Evolutionary conservation across 805 yeast genomes (phyloP), one percentile per base, ranked within the genome.

Genomic region (Candida sithepensis): DNA sequence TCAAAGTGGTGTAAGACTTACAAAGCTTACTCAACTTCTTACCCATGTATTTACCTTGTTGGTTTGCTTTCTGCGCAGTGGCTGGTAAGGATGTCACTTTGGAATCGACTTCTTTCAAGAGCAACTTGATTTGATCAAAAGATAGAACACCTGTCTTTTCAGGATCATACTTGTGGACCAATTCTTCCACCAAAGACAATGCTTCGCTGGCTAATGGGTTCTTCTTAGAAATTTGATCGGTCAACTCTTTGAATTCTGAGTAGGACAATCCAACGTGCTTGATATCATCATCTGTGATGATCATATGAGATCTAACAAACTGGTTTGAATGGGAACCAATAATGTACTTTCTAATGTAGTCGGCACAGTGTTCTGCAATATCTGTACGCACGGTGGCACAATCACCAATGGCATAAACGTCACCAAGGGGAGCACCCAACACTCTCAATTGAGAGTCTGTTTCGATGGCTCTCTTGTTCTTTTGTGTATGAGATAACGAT

Each of bases 401-500:
- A 62, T 83, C 89, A 42, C 89, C 89, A 56, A 83, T 79, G 3
- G 87, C 88, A 57, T 82, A 83, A 23, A 82, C 84, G 49, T 80
- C 85, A 48, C 85, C 86, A 36, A 71, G 58, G 26, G 85, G 85
- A 3, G 87, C 79, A 24, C 90, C 90, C 44, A 81, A 60, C 9
- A 84, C 85, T 52, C 89, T 73, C 54, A 84, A 65, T 53, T 84
- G 87, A n/a, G 84, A 70, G 61, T 84, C 90, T 0, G 89, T 84
- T 60, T 84, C 89, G 42, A 84, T 77, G n/a, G 89, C 90, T 55
- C 85, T 77, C 56, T 71, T 75, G 60, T 84, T 84, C 53, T 69
- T 70, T 65, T 84, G 89, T 26, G 66, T 60, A 1, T 65, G 70
- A 13, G 67, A 60, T 33, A 84, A 66, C n/a, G 71, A 63, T 19